These are phyloP conservation scores for Phytophthora pistaciae DNA, from an alignment of 352 stramenopile genomes.

Conservation along the genomic window DNA sequence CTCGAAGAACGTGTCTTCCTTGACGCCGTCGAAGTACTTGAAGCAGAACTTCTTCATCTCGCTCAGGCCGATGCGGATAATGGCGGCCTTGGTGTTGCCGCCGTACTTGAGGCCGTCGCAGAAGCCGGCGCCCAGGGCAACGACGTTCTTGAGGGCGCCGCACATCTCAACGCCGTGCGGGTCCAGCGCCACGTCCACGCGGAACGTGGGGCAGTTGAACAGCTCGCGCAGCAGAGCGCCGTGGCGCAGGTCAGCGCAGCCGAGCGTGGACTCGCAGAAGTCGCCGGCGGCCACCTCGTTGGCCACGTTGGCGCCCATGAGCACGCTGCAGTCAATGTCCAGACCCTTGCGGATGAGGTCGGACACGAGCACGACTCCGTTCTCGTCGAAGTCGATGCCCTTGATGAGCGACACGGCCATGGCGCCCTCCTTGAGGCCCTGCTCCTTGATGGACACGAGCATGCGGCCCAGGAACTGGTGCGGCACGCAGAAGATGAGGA, in stretches of 20 bases:
- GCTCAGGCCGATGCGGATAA: conserved; percentile 94
- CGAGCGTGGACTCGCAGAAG: conserved; percentile 98
- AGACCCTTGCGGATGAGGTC: conserved; percentile 90
- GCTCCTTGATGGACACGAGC: conserved; percentile 88
- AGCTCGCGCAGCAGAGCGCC: conserved; percentile 76
- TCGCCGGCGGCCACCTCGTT: conserved; percentile 96
- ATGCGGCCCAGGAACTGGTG: conserved; percentile 96
- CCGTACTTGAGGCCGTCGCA: conserved; percentile 95
- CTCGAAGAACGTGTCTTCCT: conserved; percentile 96
- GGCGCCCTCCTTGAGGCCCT: conserved; percentile 69
- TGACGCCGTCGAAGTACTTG: conserved; percentile 95
- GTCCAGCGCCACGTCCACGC: conserved; percentile 94
- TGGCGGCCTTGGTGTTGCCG: conserved; percentile 98
- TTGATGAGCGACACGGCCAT: conserved; percentile 94
- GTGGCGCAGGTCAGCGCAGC: conserved; percentile 80
- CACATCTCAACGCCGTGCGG: conserved; percentile 96
- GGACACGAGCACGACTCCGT: conserved; percentile 88
- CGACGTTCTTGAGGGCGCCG: conserved; percentile 98
- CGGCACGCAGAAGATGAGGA: conserved; percentile 97
- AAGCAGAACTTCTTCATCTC: conserved; percentile 97
- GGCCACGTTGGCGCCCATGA: conserved; percentile 98
- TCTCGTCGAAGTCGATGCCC: conserved; percentile 89
- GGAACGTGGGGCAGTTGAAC: conserved; percentile 91
- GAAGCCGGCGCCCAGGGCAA: conserved; percentile 97
- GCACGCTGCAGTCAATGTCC: conserved; percentile 90